Percentiles rank a stretch among this genome's conserved stretches.
Evolutionary conservation across 192 early-diverging fungal genomes (phyloP).

Genomic region (Rhizoclosmatium sp.): DNA sequence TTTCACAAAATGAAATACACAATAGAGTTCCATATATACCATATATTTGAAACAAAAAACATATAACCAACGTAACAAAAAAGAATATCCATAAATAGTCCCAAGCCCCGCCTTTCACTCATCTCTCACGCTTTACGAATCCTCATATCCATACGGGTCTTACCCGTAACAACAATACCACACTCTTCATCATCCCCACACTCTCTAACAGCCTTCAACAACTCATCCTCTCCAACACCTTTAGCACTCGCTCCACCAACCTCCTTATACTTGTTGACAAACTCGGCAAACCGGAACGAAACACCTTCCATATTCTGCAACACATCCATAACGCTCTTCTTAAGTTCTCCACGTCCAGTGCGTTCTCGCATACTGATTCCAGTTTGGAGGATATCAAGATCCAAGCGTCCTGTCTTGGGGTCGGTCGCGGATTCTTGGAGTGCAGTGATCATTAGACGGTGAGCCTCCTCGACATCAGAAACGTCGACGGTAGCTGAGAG

Average conservation of each 20-base stretch:
- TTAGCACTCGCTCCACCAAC: constrained; percentile 23
- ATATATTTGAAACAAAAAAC: not conserved
- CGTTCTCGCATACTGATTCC: constrained; percentile 85
- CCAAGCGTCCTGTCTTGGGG: constrained; percentile 91
- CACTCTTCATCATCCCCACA: constrained; percentile 42
- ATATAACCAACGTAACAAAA: not conserved
- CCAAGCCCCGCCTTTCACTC: not conserved
- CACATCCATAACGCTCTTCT: constrained; percentile 54
- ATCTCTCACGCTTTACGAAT: constrained; percentile 31
- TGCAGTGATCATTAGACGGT: constrained; percentile 85
- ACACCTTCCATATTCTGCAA: constrained; percentile 22
- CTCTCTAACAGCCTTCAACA: constrained; percentile 49
- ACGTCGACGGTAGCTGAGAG: constrained; percentile 77
- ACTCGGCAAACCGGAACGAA: constrained; percentile 38
- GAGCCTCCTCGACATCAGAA: constrained; percentile 88
- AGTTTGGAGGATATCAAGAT: constrained; percentile 90
- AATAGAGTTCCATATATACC: no score
- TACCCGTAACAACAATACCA: constrained; percentile 39
- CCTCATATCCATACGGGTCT: constrained; percentile 41
- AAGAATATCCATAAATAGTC: not conserved
- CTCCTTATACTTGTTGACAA: constrained; percentile 40
- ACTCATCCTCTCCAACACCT: constrained; percentile 43
- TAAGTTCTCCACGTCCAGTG: constrained; percentile 64
- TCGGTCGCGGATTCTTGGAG: constrained; percentile 92
- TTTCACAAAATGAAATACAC: no score